Evolutionary conservation across 139 green algal species (phyloP).

Genomic region (Marvania coccoides): DNA sequence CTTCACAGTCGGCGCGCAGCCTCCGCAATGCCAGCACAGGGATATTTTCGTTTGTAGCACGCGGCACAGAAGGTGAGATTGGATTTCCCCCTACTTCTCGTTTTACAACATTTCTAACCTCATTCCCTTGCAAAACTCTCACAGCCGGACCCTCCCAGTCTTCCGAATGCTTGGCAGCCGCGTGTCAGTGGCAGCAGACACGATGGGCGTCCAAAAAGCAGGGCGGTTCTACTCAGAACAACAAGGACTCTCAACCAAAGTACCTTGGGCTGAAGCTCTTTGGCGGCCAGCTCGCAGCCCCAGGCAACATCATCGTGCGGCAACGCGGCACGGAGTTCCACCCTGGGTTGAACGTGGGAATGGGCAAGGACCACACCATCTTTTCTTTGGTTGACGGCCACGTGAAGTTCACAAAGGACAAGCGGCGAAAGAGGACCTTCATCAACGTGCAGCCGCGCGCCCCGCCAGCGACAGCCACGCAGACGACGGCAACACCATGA

Average conservation of each 20-base stretch:
- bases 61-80: not conserved
- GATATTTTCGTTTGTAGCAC: not conserved
- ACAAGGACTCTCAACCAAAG: slow-evolving; percentile 72
- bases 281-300: slow-evolving; percentile 60
- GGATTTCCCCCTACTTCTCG: not conserved
- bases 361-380: slow-evolving; percentile 84
- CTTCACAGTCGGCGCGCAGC: too few species aligned
- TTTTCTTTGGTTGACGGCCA: slow-evolving; percentile 63
- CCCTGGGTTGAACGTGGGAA: slow-evolving; percentile 72
- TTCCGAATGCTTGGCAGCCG: not conserved
- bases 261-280: slow-evolving; percentile 86
- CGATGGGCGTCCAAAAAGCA: slow-evolving; percentile 69
- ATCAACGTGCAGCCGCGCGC: slow-evolving; percentile 7
- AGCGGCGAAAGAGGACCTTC: slow-evolving; percentile 20
- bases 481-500: not conserved
- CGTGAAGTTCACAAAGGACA: slow-evolving; percentile 55
- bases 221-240: slow-evolving; percentile 77
- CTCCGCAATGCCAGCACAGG: too few species aligned
- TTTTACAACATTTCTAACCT: not conserved
- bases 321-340: slow-evolving; percentile 89
- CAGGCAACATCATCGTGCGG: slow-evolving; percentile 88
- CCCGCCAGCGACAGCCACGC: not conserved
- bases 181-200: not conserved
- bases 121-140: not conserved
- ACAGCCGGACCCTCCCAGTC: not conserved